Base-by-base conservation (phyloP, 345 rosid species). In the Streptanthus diversifolius region DNA sequence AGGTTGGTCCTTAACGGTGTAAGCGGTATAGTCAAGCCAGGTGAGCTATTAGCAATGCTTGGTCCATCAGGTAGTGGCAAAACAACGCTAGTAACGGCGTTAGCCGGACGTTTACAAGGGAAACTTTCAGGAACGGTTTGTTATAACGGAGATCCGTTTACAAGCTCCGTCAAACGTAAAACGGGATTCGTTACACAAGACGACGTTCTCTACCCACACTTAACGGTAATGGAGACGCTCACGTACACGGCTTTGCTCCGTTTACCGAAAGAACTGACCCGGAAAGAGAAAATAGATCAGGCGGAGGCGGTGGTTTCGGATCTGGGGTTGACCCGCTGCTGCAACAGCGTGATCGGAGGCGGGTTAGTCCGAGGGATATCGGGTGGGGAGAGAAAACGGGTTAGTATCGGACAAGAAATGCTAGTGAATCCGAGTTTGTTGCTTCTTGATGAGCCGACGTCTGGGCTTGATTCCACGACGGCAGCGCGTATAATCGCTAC, bases 61-160 rank as follows among this genome's bases (percentile, higher is more conserved):
- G 98, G 98, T 22, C 98, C 98, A 22, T 92, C 98, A 0, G 98
- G 98, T 0, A 90, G 98, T 56, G 98, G 98, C 61, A 92, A 92
- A 82, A 92, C 96, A 51, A 88, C 98, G 39, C 87, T 92, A 53
- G 80, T 92, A 35, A 85, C 98, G 3, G 96, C 96, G 41, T 81
- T 92, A 0, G 88, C 87, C 0, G 93, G 96, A 5, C 88, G 96
- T 49, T 72, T 92, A 45, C 73, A 82, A 0, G 96, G 93, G n/a
- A 92, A 88, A 77, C 3, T 92, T 25, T 74, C 89, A 0, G 98
- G 98, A 64, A 70, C 78, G 32, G 79, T 92, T 49, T 76, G 85
- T 3, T 92, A 88, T 81, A 92, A 88, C 72, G 84, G 79, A 19
- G 82, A 74, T 8, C 81, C 81, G 1, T 92, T 90, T 64, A 84